A percentile compares a stretch with the other conserved stretches of the same genome.
These are phyloP conservation scores for Medicago lupulina DNA, from an alignment of 306 rosid species.

Conservation along the genomic window DNA sequence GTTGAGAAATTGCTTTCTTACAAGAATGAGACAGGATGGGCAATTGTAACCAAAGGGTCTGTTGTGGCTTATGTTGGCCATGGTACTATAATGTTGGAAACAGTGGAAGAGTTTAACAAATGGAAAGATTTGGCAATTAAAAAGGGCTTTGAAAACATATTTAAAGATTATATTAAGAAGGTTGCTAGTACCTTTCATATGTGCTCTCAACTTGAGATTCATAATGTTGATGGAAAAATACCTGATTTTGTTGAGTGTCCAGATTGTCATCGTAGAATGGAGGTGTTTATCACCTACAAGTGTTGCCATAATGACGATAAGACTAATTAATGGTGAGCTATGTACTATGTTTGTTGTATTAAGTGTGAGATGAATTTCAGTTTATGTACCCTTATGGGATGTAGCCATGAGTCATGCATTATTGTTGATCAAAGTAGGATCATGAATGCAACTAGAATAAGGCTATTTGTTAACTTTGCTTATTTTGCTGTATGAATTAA, in stretches of 20 bases:
- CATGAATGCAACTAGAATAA: slow-evolving; percentile 21
- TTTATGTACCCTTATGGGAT: not conserved
- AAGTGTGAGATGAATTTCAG: too few species aligned
- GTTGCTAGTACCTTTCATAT: slow-evolving; percentile 12
- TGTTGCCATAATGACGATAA: slow-evolving; percentile 57
- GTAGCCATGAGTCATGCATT: slow-evolving; percentile 19
- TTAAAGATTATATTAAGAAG: slow-evolving; percentile 30
- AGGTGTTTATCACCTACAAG: slow-evolving; percentile 61
- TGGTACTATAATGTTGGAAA: slow-evolving; percentile 43
- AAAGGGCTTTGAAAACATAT: slow-evolving; percentile 42
- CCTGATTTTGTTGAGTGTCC: slow-evolving; percentile 56
- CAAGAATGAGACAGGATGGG: slow-evolving; percentile 63
- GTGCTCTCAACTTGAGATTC: slow-evolving; percentile 52
- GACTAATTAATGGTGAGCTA: not conserved
- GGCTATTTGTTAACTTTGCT: not conserved
- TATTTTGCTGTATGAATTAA: not conserved
- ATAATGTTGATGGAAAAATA: slow-evolving; percentile 41
- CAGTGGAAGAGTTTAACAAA: slow-evolving; percentile 52
- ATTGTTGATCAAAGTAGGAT: slow-evolving; percentile 7
- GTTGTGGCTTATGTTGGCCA: slow-evolving; percentile 45
- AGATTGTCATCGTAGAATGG: slow-evolving; percentile 62
- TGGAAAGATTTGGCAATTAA: slow-evolving; percentile 44
- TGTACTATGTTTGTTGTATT: not conserved
- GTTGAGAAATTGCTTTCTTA: slow-evolving; percentile 49
- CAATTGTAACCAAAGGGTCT: slow-evolving; percentile 49